Evolutionary conservation across 75 land plant species (phyloP), one percentile per base, ranked within the genome.

Genomic region (Isoetes taiwanensis): DNA sequence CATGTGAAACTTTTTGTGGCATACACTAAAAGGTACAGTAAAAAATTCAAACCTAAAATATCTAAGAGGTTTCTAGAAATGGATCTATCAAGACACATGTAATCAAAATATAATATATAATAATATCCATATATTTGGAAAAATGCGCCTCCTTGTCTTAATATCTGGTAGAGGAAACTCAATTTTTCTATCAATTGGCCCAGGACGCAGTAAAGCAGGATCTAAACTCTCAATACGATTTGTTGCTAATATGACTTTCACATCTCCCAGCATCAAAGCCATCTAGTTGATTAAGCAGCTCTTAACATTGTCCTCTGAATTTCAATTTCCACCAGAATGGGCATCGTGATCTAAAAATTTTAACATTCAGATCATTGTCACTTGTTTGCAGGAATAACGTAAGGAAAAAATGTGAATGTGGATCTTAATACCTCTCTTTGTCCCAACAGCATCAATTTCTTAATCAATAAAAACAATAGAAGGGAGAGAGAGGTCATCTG

Each of bases 371-470:
- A n/a, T n/a, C n/a, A n/a, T n/a, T n/a, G n/a, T n/a, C n/a, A n/a
- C n/a, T n/a, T n/a, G n/a, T n/a, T n/a, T n/a, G n/a, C n/a, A n/a
- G n/a, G n/a, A n/a, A n/a, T n/a, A n/a, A n/a, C n/a, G n/a, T n/a
- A n/a, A n/a, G n/a, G n/a, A n/a, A n/a, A n/a, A n/a, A n/a, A n/a
- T n/a, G n/a, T n/a, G n/a, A n/a, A n/a, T n/a, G n/a, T n/a, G n/a
- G n/a, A n/a, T n/a, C n/a, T n/a, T n/a, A 35, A 37, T 21, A 11
- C 6, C 2, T 11, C 93, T 81, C 46, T 86, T 86, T 29, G 93
- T 86, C n/a, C 91, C 91, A 34, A 86, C 72, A 54, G 91, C 91
- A 83, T 86, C 94, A 37, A 87, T 87, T 64, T 88, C 95, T n/a
- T n/a, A n/a, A 72, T 88, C 95, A 72, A 88, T 88, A 41, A 88